A percentile compares a stretch with the other conserved stretches of the same genome.
These are phyloP conservation scores for Aspergillus sp. DNA, from an alignment of 2,329 filamentous ascomycete genomes.

Conservation along the genomic window DNA sequence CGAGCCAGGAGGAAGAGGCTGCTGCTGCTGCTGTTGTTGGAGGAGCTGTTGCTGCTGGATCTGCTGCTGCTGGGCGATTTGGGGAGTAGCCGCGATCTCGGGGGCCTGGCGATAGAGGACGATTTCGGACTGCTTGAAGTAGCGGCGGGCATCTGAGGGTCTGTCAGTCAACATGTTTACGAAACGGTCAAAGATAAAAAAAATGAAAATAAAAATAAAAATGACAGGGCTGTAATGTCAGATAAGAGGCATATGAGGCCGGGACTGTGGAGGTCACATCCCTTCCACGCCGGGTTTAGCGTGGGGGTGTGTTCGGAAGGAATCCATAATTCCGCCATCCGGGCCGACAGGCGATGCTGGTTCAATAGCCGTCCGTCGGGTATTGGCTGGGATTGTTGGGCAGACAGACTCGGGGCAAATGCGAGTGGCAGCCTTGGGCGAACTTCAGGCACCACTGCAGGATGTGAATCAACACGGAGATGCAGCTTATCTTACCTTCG, in stretches of 20 bases:
- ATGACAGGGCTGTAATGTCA: too few relatives aligned
- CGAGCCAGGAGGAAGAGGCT: slow-evolving; percentile 28
- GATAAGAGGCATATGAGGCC: too few relatives aligned
- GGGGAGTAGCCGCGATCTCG: slow-evolving; percentile 34
- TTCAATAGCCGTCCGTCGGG: slow-evolving; percentile 31
- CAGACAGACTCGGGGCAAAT: background rate
- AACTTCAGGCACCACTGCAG: slow-evolving; percentile 9
- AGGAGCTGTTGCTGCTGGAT: slow-evolving; percentile 30
- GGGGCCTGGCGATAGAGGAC: slow-evolving; percentile 76
- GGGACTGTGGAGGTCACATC: too few relatives aligned
- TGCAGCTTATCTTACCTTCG: slow-evolving; percentile 54
- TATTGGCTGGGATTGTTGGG: slow-evolving; percentile 15
- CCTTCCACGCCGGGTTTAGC: slow-evolving; percentile 14
- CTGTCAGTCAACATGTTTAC: slow-evolving; percentile 5
- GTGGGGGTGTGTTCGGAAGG: slow-evolving; percentile 19
- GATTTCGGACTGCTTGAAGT: slow-evolving; percentile 99
- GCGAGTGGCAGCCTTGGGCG: background rate
- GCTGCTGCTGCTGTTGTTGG: slow-evolving; percentile 24
- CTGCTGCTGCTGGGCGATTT: slow-evolving; percentile 32
- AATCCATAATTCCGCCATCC: slow-evolving; percentile 11
- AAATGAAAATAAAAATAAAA: slow-evolving; percentile 1
- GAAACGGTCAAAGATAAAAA: slow-evolving; percentile 3
- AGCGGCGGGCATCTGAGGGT: slow-evolving; percentile 71
- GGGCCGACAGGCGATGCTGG: slow-evolving; percentile 10
- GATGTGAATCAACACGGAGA: slow-evolving; percentile 4